phyloP scores from a whole-genome alignment of 2,329 filamentous ascomycete species.

The Ascomycota sp. region DNA sequence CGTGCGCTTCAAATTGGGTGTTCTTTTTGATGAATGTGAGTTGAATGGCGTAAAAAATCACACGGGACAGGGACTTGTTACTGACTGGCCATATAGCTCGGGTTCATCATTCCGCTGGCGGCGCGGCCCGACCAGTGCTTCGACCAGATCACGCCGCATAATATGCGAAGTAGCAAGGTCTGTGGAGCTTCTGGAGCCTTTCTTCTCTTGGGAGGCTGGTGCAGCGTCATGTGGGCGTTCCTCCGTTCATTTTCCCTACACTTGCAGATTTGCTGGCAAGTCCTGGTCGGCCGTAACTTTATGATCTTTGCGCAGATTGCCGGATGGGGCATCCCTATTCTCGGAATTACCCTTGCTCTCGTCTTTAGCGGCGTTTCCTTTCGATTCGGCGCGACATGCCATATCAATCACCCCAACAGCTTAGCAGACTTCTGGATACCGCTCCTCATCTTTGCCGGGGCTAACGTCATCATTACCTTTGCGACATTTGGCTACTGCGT shows the following conservation, averaged over 20 bases:
- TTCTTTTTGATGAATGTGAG: constrained; percentile 64
- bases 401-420: constrained; percentile 80
- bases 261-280: constrained; percentile 94
- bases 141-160: constrained; percentile 79
- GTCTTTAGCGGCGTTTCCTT: constrained; percentile 83
- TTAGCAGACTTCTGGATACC: constrained; percentile 82
- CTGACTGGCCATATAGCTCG: constrained; percentile 40
- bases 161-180: constrained; percentile 63
- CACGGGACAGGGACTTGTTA: background rate
- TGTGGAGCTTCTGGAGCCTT: constrained; percentile 82
- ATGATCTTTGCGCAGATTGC: constrained; percentile 66
- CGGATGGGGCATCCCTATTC: constrained; percentile 67
- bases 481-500: constrained; percentile 81
- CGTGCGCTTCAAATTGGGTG: constrained; percentile 60
- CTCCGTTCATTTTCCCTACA: constrained; percentile 79
- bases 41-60: constrained; percentile 5
- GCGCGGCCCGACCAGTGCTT: constrained; percentile 64
- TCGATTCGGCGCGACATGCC: constrained; percentile 77
- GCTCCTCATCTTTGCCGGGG: constrained; percentile 54
- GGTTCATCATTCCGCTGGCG: constrained; percentile 75
- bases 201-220: constrained; percentile 69
- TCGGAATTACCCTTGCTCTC: constrained; percentile 58
- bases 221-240: constrained; percentile 76
- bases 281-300: constrained; percentile 70
- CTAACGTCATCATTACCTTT: constrained; percentile 64